These are phyloP conservation scores for Cordyceps cicadae DNA, from an alignment of 2,329 filamentous ascomycete genomes.

Conservation along the genomic window DNA sequence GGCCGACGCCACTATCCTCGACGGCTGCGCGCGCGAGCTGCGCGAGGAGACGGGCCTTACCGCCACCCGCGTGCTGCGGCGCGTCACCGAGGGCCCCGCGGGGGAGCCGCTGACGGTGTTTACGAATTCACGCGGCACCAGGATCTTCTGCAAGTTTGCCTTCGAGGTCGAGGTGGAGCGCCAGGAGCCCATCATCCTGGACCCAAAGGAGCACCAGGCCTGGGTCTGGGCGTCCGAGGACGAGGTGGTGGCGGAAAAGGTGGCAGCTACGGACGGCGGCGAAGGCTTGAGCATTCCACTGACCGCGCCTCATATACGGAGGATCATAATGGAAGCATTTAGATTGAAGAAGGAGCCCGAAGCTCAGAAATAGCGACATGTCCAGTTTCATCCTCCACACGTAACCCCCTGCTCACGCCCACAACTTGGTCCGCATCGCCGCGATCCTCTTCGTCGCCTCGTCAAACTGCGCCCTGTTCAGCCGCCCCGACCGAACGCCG, in stretches of 20 bases:
- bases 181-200: conserved; percentile 23
- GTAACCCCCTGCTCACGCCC: neutral
- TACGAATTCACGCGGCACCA: conserved; percentile 25
- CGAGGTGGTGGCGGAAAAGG: conserved; percentile 23
- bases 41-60: conserved; percentile 38
- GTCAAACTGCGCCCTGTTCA: conserved; percentile 14
- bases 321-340: conserved; percentile 25
- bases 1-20: conserved; percentile 32
- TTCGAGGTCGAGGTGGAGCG: conserved; percentile 29
- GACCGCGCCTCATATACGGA: conserved; percentile 22
- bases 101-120: conserved; percentile 22
- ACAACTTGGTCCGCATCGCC: conserved; percentile 11
- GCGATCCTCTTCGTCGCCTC: conserved; percentile 15
- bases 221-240: conserved; percentile 32
- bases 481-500: conserved; percentile 6
- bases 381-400: neutral
- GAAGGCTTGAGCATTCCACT: conserved; percentile 20
- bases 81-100: conserved; percentile 21
- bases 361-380: neutral
- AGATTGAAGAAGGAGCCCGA: conserved; percentile 16
- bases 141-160: conserved; percentile 24
- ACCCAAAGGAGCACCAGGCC: conserved; percentile 33
- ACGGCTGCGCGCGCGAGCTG: conserved; percentile 38
- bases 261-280: conserved; percentile 15
- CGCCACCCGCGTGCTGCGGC: conserved; percentile 21